Evolutionary conservation across 345 rosid genomes (phyloP).

Genomic region (Boechera divaricarpa): DNA sequence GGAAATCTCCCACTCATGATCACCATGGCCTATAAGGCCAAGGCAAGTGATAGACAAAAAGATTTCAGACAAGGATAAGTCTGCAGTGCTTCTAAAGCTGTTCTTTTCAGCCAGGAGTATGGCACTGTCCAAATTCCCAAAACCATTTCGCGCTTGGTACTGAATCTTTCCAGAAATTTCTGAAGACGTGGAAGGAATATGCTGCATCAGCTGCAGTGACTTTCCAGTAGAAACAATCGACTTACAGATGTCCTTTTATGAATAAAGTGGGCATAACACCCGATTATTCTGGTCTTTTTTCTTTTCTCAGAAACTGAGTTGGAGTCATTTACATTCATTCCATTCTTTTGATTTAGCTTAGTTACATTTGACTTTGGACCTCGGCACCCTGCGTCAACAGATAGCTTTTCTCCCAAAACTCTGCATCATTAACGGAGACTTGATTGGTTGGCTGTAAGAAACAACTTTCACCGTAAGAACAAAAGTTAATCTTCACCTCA

Average conservation of each 20-base stretch:
- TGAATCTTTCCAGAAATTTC: conserved; percentile 46
- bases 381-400: conserved; percentile 55
- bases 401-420: no score
- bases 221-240: conserved; percentile 96
- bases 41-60: conserved; percentile 80
- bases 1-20: conserved; percentile 57
- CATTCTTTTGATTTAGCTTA: conserved; percentile 54
- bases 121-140: conserved; percentile 39
- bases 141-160: conserved; percentile 45
- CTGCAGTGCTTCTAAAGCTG: conserved; percentile 49
- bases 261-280: conserved; percentile 75
- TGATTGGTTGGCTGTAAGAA: no score
- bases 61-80: conserved; percentile 75
- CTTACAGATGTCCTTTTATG: conserved; percentile 71
- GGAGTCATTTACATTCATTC: conserved; percentile 52
- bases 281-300: conserved; percentile 59
- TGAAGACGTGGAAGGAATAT: conserved; percentile 56
- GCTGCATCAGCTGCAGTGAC: conserved; percentile 87
- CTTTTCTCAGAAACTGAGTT: conserved; percentile 50
- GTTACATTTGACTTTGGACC: conserved; percentile 49
- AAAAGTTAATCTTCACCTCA: no score
- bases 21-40: conserved; percentile 81
- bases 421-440: no score
- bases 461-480: no score
- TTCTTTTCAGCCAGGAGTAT: conserved; percentile 13